Percentiles rank a stretch among this genome's conserved stretches.
Conservation (phyloP, 129 eudicot species). For the Silybum marianum region DNA sequence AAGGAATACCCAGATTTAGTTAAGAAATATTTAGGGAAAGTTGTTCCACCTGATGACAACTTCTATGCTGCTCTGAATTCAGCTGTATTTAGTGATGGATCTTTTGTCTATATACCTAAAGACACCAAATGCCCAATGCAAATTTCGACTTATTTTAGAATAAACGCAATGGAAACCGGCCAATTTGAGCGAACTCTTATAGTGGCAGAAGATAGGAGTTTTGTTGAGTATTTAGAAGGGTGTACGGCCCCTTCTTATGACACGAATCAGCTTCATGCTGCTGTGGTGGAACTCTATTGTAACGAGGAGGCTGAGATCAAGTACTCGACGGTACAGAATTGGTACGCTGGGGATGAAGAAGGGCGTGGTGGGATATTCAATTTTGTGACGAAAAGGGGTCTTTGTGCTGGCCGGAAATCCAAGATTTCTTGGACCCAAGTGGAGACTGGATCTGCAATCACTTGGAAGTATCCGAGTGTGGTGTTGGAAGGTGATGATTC, state of each 20-base stretch:
- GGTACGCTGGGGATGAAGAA: slow-evolving; percentile 97
- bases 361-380: slow-evolving; percentile 90
- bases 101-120: slow-evolving; percentile 91
- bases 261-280: slow-evolving; percentile 95
- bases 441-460: slow-evolving; percentile 98
- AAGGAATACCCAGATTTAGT: slow-evolving; percentile 78
- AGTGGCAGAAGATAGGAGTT: slow-evolving; percentile 93
- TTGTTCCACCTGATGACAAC: slow-evolving; percentile 85
- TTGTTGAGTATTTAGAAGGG: slow-evolving; percentile 94
- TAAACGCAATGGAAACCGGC: slow-evolving; percentile 96
- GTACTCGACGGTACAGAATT: slow-evolving; percentile 95
- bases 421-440: slow-evolving; percentile 99
- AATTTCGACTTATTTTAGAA: slow-evolving; percentile 92
- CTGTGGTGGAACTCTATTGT: slow-evolving; percentile 92
- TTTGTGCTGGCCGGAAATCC: slow-evolving; percentile 85
- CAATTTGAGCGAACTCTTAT: slow-evolving; percentile 94
- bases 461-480: slow-evolving; percentile 99
- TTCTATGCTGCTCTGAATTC: slow-evolving; percentile 90
- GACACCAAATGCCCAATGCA: slow-evolving; percentile 91
- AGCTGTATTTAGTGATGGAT: slow-evolving; percentile 97
- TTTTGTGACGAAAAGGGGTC: slow-evolving; percentile 92
- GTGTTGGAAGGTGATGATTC: slow-evolving; percentile 89
- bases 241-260: slow-evolving; percentile 96
- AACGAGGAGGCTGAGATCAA: slow-evolving; percentile 84
- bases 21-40: slow-evolving; percentile 79